phyloP scores from a whole-genome alignment of 1,139 yeast species.

The Suhomyces bokatorum region DNA sequence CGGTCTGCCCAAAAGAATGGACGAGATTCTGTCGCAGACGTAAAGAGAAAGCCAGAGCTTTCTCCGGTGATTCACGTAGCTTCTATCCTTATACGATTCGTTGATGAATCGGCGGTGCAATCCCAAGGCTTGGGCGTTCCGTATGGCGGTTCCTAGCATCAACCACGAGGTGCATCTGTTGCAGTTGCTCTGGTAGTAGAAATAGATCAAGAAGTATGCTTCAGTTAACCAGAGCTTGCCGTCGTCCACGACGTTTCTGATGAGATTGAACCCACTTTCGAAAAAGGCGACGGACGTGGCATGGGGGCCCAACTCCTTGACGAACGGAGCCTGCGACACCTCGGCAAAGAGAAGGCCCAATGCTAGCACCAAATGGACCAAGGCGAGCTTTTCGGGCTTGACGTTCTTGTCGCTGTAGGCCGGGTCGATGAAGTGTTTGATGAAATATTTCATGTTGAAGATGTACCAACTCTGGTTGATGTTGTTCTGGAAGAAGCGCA shows the following conservation, averaged over 20 bases:
- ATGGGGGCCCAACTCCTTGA: slow-evolving; percentile 15
- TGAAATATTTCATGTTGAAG: slow-evolving; percentile 31
- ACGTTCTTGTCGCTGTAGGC: slow-evolving; percentile 17
- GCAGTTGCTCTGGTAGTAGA: slow-evolving; percentile 41
- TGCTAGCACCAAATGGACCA: slow-evolving; percentile 41
- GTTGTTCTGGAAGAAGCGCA: slow-evolving; percentile 20
- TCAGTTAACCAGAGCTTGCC: slow-evolving; percentile 46
- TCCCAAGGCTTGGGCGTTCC: slow-evolving; percentile 29
- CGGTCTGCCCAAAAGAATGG: slow-evolving; percentile 43
- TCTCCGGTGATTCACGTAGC: slow-evolving; percentile 25
- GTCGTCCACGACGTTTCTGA: slow-evolving; percentile 34
- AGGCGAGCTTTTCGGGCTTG: slow-evolving; percentile 12
- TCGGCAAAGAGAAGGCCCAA: slow-evolving; percentile 38
- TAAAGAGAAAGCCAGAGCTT: slow-evolving; percentile 41
- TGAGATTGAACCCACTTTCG: slow-evolving; percentile 33
- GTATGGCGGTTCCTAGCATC: slow-evolving; percentile 27
- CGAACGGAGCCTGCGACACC: slow-evolving; percentile 19
- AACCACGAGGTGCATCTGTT: slow-evolving; percentile 44
- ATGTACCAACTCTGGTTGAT: slow-evolving; percentile 24
- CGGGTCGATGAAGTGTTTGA: slow-evolving; percentile 14
- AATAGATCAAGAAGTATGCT: slow-evolving; percentile 37
- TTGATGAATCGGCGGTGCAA: slow-evolving; percentile 27
- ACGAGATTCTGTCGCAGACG: slow-evolving; percentile 40
- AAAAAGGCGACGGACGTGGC: slow-evolving; percentile 22
- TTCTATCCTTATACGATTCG: slow-evolving; percentile 18